phyloP scores from a whole-genome alignment of 768 basidiomycete genomes.

The Hirschioporus abietinus region DNA sequence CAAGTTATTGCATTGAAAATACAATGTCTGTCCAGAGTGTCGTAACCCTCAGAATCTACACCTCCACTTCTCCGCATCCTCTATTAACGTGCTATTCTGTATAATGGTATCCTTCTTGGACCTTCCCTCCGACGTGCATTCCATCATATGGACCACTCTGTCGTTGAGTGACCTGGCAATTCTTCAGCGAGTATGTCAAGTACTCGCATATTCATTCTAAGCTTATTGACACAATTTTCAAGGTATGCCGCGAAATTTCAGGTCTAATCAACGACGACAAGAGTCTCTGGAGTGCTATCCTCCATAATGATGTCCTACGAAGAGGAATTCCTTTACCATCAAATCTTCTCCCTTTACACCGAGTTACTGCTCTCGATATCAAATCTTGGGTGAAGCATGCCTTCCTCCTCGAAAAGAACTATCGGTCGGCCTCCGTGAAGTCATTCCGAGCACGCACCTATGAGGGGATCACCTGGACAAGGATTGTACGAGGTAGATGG shows the following conservation, averaged over 20 bases:
- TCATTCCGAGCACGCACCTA: not conserved
- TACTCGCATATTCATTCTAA: not conserved
- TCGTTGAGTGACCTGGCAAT: not conserved
- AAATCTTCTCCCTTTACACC: not conserved
- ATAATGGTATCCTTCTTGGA: not conserved
- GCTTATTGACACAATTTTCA: not conserved
- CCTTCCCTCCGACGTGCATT: not conserved
- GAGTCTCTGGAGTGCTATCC: not conserved
- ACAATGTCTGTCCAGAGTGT: no score
- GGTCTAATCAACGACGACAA: not conserved
- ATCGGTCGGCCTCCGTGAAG: not conserved
- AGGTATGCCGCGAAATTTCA: not conserved
- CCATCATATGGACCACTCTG: not conserved
- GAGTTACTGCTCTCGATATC: not conserved
- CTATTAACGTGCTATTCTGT: no score
- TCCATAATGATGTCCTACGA: not conserved
- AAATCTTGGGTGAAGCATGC: not conserved
- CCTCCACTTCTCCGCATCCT: no score
- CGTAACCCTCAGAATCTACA: no score
- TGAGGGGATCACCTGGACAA: not conserved
- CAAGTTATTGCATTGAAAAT: no score
- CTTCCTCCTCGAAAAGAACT: not conserved
- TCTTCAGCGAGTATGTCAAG: not conserved
- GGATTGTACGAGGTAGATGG: not conserved
- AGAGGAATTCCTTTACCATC: not conserved